Evolutionary conservation across 2,329 filamentous ascomycete genomes (phyloP).

Genomic region (Fusarium sp.): DNA sequence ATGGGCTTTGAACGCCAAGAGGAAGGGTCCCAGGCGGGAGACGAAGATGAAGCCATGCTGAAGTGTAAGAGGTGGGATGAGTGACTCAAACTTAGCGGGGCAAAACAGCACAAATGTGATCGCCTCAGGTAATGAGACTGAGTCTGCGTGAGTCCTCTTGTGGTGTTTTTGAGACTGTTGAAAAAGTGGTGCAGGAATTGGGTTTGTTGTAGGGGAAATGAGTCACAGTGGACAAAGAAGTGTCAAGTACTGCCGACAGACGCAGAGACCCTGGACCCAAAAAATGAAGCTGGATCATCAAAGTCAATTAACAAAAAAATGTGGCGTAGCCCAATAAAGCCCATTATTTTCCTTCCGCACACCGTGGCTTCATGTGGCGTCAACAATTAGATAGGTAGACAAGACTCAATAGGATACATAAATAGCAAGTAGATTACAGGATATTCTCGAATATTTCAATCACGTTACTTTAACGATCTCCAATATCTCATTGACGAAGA

Average conservation of each 20-base stretch:
- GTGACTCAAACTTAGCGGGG: constrained; percentile 1
- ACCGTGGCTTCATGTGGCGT: constrained; percentile 23
- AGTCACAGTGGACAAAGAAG: constrained; percentile 36
- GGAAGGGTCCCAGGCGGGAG: constrained; percentile 64
- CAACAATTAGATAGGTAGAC: neutral
- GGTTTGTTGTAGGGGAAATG: constrained; percentile 2
- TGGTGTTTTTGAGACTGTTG: neutral
- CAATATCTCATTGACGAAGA: neutral
- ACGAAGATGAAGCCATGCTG: constrained; percentile 49
- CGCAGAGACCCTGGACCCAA: constrained; percentile 14
- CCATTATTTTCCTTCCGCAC: constrained; percentile 2
- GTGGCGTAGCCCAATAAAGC: constrained; percentile 33
- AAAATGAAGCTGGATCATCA: constrained; percentile 29
- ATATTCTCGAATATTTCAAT: neutral
- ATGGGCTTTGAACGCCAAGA: constrained; percentile 84
- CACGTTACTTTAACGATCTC: neutral
- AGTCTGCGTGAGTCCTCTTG: neutral
- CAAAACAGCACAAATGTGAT: constrained; percentile 1
- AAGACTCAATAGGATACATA: neutral
- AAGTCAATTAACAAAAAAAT: constrained; percentile 26
- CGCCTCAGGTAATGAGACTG: neutral
- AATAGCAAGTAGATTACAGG: neutral
- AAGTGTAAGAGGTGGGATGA: constrained; percentile 12
- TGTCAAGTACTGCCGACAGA: neutral
- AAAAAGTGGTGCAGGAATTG: constrained; percentile 5